phyloP scores from a whole-genome alignment of 768 basidiomycete genomes.

The Rhizopogon vesiculosus region DNA sequence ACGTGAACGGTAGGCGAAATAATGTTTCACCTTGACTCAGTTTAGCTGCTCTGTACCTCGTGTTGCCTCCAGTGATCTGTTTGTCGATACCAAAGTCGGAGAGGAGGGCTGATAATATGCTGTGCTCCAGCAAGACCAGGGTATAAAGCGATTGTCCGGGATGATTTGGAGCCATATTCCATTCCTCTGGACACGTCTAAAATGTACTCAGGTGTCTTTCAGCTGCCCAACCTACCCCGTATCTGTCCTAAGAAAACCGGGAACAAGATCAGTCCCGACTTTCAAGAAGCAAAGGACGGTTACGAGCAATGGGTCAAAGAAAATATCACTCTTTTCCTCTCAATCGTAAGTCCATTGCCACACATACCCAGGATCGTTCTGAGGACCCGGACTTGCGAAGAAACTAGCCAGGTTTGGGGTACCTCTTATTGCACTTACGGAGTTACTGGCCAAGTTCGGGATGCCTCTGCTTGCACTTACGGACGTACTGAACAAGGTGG shows the following conservation, averaged over 20 bases:
- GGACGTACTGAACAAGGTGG: conserved; percentile 7
- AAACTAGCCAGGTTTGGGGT: conserved; percentile 22
- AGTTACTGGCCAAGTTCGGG: too few relatives aligned
- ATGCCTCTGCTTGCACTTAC: too few relatives aligned
- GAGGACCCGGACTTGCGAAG: conserved; percentile 5
- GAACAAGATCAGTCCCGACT: conserved; percentile 20
- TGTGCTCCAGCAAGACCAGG: not conserved
- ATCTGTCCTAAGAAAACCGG: conserved; percentile 23
- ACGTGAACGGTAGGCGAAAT: not conserved
- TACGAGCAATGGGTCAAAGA: conserved; percentile 19
- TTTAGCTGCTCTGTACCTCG: not conserved
- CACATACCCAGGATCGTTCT: not conserved
- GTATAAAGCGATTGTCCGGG: not conserved
- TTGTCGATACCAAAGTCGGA: not conserved
- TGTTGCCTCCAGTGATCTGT: not conserved
- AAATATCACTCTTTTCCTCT: conserved; percentile 17
- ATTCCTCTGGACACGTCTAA: not conserved
- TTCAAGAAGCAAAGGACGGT: conserved; percentile 15
- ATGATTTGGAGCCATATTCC: too few relatives aligned
- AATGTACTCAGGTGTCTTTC: conserved; percentile 18
- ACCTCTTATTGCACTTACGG: conserved; percentile 6
- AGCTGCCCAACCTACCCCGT: conserved; percentile 18
- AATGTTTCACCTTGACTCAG: not conserved
- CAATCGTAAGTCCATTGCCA: conserved; percentile 11
- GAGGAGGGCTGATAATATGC: not conserved